Evolutionary conservation across 2,329 filamentous ascomycete species (phyloP), one percentile per base, ranked within the genome.

Genomic region (Ophiocordyceps camponoti-leonardi): DNA sequence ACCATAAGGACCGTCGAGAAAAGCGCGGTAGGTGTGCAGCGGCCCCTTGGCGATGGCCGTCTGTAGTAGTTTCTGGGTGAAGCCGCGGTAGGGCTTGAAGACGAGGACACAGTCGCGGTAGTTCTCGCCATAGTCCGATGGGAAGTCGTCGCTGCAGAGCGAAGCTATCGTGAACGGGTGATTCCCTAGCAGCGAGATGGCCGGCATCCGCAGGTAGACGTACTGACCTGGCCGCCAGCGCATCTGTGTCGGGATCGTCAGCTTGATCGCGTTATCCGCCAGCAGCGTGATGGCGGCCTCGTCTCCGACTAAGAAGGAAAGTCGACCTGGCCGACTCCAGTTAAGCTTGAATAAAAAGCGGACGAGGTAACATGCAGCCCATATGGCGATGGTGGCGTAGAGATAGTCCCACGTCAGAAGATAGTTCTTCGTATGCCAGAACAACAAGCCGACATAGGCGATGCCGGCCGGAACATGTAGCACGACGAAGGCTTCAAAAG

Each of bases 351-450:
- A 85, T 2, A 86, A 84, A 2, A 94, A 58, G 16, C 90, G 77
- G 53, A 81, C 63, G 23, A 79, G 54, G 58, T 92, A 87, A 45
- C 86, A 92, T 6, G 81, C 53, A 1, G 73, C 66, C 80, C 87
- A 92, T 50, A 95, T 86, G 41, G 67, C 83, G 22, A 88, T 63
- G 0, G 86, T 92, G 2, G 85, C 78, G 56, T 77, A 93, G 2
- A 96, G 75, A 56, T 95, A 96, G 56, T 77, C 71, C 88, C 88
- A 95, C 0, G 88, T 94, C 46, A 80, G 81, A 35, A 95, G 73
- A 53, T 84, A 94, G 62, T 95, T 94, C 62, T 88, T 83, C 55
- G 85, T 92, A 61, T 96, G 90, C 90, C 90, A 96, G 65, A 96
- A 94, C 26, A 96, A 71, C 59, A 94, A 74, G 1, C 73, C 88